phyloP scores from a whole-genome alignment of 306 rosid species.

The Quercus parvula region DNA sequence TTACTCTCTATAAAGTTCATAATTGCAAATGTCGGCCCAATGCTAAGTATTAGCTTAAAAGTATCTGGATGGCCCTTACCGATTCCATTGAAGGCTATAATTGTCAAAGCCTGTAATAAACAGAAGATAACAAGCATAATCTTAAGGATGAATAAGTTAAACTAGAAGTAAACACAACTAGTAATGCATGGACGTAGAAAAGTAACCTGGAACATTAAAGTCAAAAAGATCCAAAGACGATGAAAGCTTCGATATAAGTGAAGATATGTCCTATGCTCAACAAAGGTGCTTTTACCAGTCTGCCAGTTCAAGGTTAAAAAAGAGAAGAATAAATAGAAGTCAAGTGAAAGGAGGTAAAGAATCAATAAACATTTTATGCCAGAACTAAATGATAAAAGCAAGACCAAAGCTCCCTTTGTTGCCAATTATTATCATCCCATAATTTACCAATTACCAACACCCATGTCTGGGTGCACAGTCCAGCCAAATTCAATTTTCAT shows the following conservation, averaged over 20 bases:
- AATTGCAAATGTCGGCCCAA: slow-evolving; percentile 84
- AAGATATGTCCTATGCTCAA: slow-evolving; percentile 89
- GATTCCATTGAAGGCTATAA: slow-evolving; percentile 67
- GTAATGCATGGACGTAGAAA: slow-evolving; percentile 12
- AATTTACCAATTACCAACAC: slow-evolving; percentile 11
- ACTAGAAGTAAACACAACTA: slow-evolving; percentile 13
- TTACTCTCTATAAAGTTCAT: slow-evolving; percentile 88
- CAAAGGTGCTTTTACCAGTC: slow-evolving; percentile 97
- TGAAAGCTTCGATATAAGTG: slow-evolving; percentile 95
- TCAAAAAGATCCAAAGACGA: slow-evolving; percentile 97
- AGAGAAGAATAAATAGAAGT: neutral
- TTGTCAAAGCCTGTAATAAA: slow-evolving; percentile 65
- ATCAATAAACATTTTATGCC: neutral
- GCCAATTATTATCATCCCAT: neutral
- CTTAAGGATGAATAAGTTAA: slow-evolving; percentile 6
- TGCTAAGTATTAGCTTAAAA: slow-evolving; percentile 69
- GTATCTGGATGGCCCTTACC: slow-evolving; percentile 50
- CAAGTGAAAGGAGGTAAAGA: neutral
- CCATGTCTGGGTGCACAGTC: neutral
- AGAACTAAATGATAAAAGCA: neutral
- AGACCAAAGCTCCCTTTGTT: neutral
- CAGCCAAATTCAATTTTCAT: neutral
- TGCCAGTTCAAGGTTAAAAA: slow-evolving; percentile 31
- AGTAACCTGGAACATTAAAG: slow-evolving; percentile 86
- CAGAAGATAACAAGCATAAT: slow-evolving; percentile 16